Conservation (phyloP, 148 eudicot genomes). For the Fallopia convolvulus region DNA sequence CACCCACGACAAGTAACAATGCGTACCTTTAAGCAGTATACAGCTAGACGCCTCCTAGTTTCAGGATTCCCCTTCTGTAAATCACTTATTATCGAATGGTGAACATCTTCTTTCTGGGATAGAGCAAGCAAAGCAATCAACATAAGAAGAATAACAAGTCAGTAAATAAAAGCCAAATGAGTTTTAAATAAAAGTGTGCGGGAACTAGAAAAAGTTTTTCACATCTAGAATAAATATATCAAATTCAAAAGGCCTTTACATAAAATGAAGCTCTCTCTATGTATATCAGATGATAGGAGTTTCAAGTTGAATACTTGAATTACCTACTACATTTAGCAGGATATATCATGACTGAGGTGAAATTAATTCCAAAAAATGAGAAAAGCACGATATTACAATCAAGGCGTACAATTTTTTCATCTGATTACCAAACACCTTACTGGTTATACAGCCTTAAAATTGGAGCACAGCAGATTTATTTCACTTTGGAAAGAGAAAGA, state of each 20-base stretch:
- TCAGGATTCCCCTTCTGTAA: constrained; percentile 97
- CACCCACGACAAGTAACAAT: constrained; percentile 1
- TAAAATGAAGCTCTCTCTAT: not conserved
- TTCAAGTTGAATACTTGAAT: not conserved
- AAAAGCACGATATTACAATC: not conserved
- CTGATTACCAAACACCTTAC: not conserved
- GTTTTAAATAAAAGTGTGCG: not conserved
- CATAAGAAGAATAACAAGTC: not conserved
- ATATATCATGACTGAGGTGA: not conserved
- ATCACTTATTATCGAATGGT: constrained; percentile 97
- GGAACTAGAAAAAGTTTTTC: not conserved
- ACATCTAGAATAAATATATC: not conserved
- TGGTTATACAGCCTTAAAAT: not conserved
- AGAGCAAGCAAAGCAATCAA: not conserved
- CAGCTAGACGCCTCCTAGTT: constrained; percentile 97
- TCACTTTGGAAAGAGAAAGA: not conserved
- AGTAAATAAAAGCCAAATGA: not conserved
- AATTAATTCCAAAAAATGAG: not conserved
- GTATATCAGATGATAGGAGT: not conserved
- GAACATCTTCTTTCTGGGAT: constrained; percentile 98
- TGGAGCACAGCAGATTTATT: not conserved
- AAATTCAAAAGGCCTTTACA: not conserved
- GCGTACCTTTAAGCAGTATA: constrained; percentile 90
- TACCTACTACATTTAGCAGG: not conserved
- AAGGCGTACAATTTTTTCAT: not conserved